Percentiles rank a stretch among this genome's conserved stretches.
These are phyloP conservation scores for Oxytropis ochrocephala DNA, from an alignment of 306 rosid genomes.

Conservation along the genomic window DNA sequence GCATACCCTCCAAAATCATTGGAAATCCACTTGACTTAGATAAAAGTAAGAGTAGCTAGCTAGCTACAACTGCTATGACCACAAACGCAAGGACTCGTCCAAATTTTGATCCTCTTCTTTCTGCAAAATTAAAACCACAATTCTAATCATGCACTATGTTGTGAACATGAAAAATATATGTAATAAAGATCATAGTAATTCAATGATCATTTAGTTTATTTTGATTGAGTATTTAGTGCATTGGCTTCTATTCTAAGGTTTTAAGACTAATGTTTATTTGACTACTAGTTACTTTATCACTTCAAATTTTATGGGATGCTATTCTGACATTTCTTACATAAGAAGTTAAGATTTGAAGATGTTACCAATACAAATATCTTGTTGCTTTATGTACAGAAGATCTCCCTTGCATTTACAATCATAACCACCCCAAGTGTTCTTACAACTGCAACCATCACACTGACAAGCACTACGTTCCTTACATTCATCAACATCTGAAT, in stretches of 20 bases:
- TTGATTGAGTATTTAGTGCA: background rate
- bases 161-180: background rate
- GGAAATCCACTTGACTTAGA: no score
- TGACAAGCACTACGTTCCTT: conserved; percentile 41
- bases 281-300: background rate
- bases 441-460: conserved; percentile 42
- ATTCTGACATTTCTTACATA: background rate
- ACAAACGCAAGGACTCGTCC: conserved; percentile 45
- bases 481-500: conserved; percentile 44
- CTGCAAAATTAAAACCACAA: conserved; percentile 34
- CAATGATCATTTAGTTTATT: background rate
- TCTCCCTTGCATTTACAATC: conserved; percentile 50
- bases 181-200: background rate
- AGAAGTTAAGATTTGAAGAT: background rate
- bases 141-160: background rate
- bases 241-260: background rate
- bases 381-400: conserved; percentile 43
- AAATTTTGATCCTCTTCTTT: conserved; percentile 57
- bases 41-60: no score
- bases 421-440: conserved; percentile 44
- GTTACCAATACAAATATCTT: conserved; percentile 46
- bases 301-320: background rate
- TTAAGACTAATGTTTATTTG: no score
- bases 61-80: conserved; percentile 53
- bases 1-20: no score